Conservation (phyloP, 768 basidiomycete genomes). For the Exsudoporus frostii region DNA sequence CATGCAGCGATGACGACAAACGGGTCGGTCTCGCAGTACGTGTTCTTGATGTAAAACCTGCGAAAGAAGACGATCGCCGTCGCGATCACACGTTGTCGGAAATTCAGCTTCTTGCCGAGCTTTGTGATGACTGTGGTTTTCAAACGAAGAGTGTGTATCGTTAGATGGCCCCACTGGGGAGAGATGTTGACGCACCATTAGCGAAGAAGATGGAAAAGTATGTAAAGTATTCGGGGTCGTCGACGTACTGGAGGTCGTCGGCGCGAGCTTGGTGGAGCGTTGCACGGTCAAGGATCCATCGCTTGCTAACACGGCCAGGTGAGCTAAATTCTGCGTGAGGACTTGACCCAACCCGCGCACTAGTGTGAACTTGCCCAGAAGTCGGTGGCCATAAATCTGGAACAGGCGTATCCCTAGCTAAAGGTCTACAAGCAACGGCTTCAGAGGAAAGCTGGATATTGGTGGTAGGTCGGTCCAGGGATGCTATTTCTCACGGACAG, state of each 20-base stretch:
- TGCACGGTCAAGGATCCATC: constrained; percentile 86
- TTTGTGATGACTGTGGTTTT: constrained; percentile 67
- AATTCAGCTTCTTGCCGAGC: constrained; percentile 75
- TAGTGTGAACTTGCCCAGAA: constrained; percentile 93
- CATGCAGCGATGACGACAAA: constrained; percentile 91
- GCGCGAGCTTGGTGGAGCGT: constrained; percentile 70
- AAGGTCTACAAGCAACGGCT: not conserved
- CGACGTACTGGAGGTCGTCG: constrained; percentile 77
- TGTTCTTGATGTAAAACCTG: constrained; percentile 95
- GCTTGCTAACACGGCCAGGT: constrained; percentile 54
- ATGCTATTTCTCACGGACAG: not conserved
- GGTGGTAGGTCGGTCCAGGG: too few relatives aligned
- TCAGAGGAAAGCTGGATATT: not conserved
- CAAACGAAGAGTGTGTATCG: not conserved
- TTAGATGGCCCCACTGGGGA: not conserved
- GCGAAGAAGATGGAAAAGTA: constrained; percentile 88
- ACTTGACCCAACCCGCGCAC: constrained; percentile 40
- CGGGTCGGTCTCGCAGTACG: constrained; percentile 94
- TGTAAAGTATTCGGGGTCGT: constrained; percentile 71
- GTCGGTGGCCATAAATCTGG: constrained; percentile 69
- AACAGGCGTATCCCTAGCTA: not conserved
- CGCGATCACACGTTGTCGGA: constrained; percentile 89
- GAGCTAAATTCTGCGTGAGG: constrained; percentile 10
- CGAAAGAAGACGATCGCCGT: constrained; percentile 95
- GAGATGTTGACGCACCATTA: constrained; percentile 49